Base-by-base conservation (phyloP, 2,329 filamentous ascomycete genomes). In the Hymenoscyphus infarciens region DNA sequence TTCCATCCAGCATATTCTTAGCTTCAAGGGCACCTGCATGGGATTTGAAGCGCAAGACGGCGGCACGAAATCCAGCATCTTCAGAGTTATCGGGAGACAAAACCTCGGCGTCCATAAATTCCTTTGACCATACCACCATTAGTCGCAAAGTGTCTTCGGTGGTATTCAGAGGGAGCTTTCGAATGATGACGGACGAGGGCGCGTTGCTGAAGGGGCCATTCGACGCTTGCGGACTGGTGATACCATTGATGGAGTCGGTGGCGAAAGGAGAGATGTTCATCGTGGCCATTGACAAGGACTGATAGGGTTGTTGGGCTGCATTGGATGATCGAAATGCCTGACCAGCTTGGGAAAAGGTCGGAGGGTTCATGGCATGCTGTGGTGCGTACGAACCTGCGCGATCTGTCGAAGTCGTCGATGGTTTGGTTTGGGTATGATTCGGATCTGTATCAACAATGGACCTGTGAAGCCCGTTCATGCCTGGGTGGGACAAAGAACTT, bases 71-170 rank as follows among this genome's bases (percentile, higher is more conserved):
- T 25, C 79, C 79, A 3, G 75, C 69, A 65, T 86, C 83, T 39
- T 80, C 77, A 5, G 81, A 80, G 61, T 78, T 75, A 27, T 85
- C 80, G 27, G 75, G 66, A 1, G 81, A 75, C 3, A 86, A 73
- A 29, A 87, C 74, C 67, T 85, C 79, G 19, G 83, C 77, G 54
- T 79, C 77, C 42, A 79, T 71, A 13, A 85, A 75, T 42, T 86
- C 83, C 67, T 86, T 79, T 59, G 82, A 84, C 75, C 83, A 86
- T 52, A 85, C 77, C 38, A 84, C 77, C 83, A 87, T 86, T 33
- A 83, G 73, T 56, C 80, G 77, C 59, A 87, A 69, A 27, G 79
- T 78, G 58, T 85, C 80, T 58, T 84, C 80, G 1, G 81, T 80
- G 2, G 81, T 83, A 67, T 82, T 81, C 57, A 77, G 66, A 1